A percentile compares a stretch with the other conserved stretches of the same genome.
Conservation (phyloP, 1,284 basidiomycete genomes). For the Crucibulum parvulum region DNA sequence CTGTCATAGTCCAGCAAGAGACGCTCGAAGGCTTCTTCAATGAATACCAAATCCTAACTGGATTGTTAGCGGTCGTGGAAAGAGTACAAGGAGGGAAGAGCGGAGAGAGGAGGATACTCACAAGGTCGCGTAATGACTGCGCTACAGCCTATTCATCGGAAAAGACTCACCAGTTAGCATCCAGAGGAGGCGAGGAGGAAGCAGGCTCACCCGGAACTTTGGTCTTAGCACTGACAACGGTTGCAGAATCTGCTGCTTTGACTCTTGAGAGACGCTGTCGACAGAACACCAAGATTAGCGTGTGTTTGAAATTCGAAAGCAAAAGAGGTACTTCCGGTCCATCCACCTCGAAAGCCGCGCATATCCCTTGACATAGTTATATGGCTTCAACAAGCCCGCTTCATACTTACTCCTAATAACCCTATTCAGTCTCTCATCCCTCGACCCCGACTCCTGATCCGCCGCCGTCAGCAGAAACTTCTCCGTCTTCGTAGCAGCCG, state of each 20-base stretch:
- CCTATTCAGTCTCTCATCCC: conserved; percentile 89
- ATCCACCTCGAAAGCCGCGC: conserved; percentile 76
- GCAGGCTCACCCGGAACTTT: conserved; percentile 89
- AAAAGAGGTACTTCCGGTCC: conserved; percentile 63
- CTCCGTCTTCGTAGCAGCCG: conserved; percentile 81
- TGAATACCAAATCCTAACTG: conserved; percentile 89
- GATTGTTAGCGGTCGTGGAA: neutral
- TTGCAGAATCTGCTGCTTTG: conserved; percentile 89
- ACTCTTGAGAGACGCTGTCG: conserved; percentile 77
- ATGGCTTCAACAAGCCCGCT: conserved; percentile 92
- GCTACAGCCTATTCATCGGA: conserved; percentile 73
- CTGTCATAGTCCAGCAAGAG: conserved; percentile 96
- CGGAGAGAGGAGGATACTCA: conserved; percentile 36
- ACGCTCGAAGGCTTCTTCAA: conserved; percentile 97
- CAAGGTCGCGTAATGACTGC: conserved; percentile 88
- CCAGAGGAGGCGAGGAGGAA: conserved; percentile 60
- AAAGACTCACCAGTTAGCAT: neutral
- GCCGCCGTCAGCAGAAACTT: conserved; percentile 94
- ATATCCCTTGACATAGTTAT: conserved; percentile 97
- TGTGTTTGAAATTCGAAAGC: neutral
- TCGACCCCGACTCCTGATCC: conserved; percentile 91
- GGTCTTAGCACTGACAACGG: conserved; percentile 91
- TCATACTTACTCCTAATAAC: conserved; percentile 98
- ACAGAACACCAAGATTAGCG: neutral
- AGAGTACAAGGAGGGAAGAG: neutral